Evolutionary conservation across 129 eudicot genomes (phyloP).

Genomic region (Helianthus tuberosus): DNA sequence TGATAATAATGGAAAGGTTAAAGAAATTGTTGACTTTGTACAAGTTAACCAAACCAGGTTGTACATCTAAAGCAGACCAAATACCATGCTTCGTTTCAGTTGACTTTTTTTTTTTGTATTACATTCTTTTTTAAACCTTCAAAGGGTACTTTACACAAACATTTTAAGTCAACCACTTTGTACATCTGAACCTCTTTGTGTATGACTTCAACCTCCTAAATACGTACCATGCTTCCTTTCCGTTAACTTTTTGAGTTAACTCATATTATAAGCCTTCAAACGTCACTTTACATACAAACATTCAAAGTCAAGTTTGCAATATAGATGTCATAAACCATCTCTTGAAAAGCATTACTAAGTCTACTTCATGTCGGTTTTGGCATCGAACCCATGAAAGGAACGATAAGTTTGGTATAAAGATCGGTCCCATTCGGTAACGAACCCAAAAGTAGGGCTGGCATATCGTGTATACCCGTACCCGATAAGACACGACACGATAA

Average conservation of each 20-base stretch:
- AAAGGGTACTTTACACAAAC: neutral
- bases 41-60: slow-evolving; percentile 19
- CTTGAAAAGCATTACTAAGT: neutral
- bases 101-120: neutral
- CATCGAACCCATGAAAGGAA: neutral
- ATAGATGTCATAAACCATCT: neutral
- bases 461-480: too few species aligned
- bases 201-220: slow-evolving; percentile 18
- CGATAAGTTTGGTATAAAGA: neutral
- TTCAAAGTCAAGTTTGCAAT: neutral
- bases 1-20: neutral
- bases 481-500: too few species aligned
- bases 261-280: neutral
- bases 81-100: neutral
- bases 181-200: slow-evolving; percentile 10
- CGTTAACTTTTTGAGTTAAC: neutral
- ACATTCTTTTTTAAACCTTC: neutral
- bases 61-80: slow-evolving; percentile 1
- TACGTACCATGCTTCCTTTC: neutral
- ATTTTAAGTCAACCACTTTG: slow-evolving; percentile 17
- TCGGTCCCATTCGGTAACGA: neutral
- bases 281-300: neutral
- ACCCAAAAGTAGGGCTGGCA: too few species aligned
- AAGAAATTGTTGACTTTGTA: slow-evolving; percentile 1
- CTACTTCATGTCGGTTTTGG: neutral